Percentiles rank a stretch among this genome's conserved stretches.
Conservation (phyloP, 192 early-diverging fungal species). For the Mortierella hygrophila region DNA sequence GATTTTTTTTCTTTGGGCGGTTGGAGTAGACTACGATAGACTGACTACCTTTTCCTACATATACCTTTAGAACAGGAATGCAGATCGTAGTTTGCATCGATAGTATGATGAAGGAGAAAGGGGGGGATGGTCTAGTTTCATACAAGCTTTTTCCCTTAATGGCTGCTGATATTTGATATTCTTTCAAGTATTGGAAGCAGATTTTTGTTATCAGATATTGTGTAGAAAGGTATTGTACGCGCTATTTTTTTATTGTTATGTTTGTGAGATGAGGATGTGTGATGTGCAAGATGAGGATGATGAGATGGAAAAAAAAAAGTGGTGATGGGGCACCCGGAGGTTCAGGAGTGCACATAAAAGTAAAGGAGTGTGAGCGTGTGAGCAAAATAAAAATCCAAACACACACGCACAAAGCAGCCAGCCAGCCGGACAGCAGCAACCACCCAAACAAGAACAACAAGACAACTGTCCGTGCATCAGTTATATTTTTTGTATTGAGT, state of each 20-base stretch:
- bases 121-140: not conserved
- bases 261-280: not conserved
- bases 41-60: not conserved
- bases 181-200: not conserved
- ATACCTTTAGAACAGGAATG: too few species aligned
- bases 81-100: too few species aligned
- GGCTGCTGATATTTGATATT: not conserved
- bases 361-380: not conserved
- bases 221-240: not conserved
- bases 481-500: not conserved
- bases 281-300: not conserved
- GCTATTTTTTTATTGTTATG: not conserved
- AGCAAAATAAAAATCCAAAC: not conserved
- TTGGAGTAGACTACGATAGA: not conserved
- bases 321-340: constrained; percentile 6
- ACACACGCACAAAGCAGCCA: too few species aligned
- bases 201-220: not conserved
- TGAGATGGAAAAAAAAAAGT: not conserved
- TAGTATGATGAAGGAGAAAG: not conserved
- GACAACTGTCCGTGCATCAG: not conserved
- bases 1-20: not conserved
- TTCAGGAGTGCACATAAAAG: not conserved
- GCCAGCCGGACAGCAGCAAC: not conserved
- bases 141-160: not conserved
- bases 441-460: not conserved